Percentiles rank a stretch among this genome's conserved stretches.
These are phyloP conservation scores for Crithidia mellificae DNA, from an alignment of 208 protist species.

Conservation along the genomic window DNA sequence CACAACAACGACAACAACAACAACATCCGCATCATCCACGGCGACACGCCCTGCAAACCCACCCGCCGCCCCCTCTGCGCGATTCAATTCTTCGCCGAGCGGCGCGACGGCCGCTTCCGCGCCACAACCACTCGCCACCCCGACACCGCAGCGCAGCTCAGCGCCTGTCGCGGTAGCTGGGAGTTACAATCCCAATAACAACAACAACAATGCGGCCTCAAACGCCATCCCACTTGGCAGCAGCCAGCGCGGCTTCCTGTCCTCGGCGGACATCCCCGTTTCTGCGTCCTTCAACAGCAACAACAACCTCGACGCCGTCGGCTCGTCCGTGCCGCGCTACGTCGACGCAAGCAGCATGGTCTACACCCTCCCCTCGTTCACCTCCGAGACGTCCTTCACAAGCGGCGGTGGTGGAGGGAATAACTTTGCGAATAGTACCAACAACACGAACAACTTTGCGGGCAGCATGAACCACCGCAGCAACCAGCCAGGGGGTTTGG, in stretches of 20 bases:
- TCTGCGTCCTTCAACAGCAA: conserved; percentile 12
- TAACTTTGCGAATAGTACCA: not conserved
- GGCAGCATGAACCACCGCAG: too few species aligned
- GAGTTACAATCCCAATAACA: not conserved
- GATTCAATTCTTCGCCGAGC: not conserved
- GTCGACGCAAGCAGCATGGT: conserved; percentile 50
- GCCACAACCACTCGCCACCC: conserved; percentile 1
- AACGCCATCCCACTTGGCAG: not conserved
- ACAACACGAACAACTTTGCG: not conserved
- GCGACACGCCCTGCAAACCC: not conserved
- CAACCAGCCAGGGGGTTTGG: too few species aligned
- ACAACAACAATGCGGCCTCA: not conserved
- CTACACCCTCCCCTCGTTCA: conserved; percentile 38
- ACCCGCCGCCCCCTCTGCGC: not conserved
- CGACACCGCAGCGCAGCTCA: conserved; percentile 1
- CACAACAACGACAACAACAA: not conserved
- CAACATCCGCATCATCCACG: not conserved
- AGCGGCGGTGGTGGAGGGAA: not conserved
- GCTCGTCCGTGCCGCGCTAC: conserved; percentile 42
- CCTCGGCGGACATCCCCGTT: conserved; percentile 5
- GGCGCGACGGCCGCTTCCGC: not conserved
- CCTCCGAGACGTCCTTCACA: conserved; percentile 9
- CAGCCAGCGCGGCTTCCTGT: not conserved
- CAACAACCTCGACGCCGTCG: conserved; percentile 6
- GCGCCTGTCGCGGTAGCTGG: conserved; percentile 1